phyloP scores from a whole-genome alignment of 495 filamentous ascomycete genomes.

The Neurospora africana region DNA sequence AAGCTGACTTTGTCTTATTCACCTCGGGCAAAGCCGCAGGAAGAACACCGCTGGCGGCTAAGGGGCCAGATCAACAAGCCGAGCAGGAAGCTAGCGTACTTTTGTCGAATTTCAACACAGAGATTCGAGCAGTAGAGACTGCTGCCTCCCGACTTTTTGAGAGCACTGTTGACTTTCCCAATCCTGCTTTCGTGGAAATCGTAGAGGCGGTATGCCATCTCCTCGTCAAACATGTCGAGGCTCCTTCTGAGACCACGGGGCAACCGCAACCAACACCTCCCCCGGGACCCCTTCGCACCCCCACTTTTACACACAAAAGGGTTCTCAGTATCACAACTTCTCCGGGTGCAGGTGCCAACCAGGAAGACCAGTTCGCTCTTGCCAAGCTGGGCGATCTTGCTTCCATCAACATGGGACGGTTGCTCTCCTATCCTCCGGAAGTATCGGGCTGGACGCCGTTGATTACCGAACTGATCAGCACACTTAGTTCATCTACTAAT shows the following conservation, averaged over 20 bases:
- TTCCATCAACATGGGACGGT: constrained; percentile 64
- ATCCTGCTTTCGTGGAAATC: constrained; percentile 67
- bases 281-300: constrained; percentile 17
- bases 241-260: constrained; percentile 20
- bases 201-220: constrained; percentile 63
- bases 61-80: constrained; percentile 29
- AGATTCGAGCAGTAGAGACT: constrained; percentile 80
- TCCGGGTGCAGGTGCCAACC: constrained; percentile 41
- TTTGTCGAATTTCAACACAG: constrained; percentile 56
- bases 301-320: constrained; percentile 41
- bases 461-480: constrained; percentile 55
- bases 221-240: constrained; percentile 35
- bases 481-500: constrained; percentile 44
- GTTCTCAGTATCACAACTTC: constrained; percentile 50
- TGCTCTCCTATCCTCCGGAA: constrained; percentile 52
- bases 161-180: constrained; percentile 79
- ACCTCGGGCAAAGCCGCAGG: constrained; percentile 40
- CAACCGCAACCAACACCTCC: constrained; percentile 27
- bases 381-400: constrained; percentile 72
- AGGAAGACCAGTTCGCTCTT: constrained; percentile 68
- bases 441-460: constrained; percentile 66
- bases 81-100: constrained; percentile 37
- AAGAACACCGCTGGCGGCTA: constrained; percentile 32
- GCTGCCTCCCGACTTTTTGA: constrained; percentile 81
- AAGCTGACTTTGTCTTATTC: constrained; percentile 79